Base-by-base conservation (phyloP, 352 stramenopile species). In the Peronospora destructor region DNA sequence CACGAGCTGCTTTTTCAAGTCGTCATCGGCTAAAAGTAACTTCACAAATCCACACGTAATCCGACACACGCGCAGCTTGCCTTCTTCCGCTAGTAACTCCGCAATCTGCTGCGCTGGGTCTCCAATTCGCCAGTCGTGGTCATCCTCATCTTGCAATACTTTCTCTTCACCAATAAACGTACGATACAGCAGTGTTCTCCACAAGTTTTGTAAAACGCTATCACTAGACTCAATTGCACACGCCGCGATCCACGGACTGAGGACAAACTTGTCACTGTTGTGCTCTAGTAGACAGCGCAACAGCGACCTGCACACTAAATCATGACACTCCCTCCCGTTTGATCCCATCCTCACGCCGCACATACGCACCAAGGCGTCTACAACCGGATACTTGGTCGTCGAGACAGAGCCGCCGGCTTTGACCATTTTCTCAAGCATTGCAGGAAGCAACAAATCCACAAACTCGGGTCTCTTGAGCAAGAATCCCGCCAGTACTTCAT, bases 401-500 rank as follows among this genome's bases (percentile, higher is more conserved):
- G 63, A 80, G 11, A 76, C 68, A 0, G 74, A 85, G 32, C 88
- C 79, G 7, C 73, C 70, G 0, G 61, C 52, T 49, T 89, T 89
- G 40, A 60, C 61, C 29, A 90, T 67, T 50, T 86, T 87, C 32
- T 87, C 67, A n/a, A 91, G 56, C 64, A 94, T 85, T 0, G 70
- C 56, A 29, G 60, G 63, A 17, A 94, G 36, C 39, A 94, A 54
- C 17, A 67, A 30, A 6, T 82, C 65, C n/a, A 77, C 80, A 54
- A 85, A 73, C 58, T 94, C 82, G 0, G 84, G 84, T 14, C 81
- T 56, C 42, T 84, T 80, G 38, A 94, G 88, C 36, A 92, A 57
- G 34, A 92, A 91, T 0, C 60, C 66, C 0, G 70, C 76, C 6
- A 94, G 49, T 10, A 94, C 73, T 51, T 94, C 74, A 44, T 94